Base-by-base conservation (phyloP, 768 basidiomycete species). In the Hirschioporus abietinus region DNA sequence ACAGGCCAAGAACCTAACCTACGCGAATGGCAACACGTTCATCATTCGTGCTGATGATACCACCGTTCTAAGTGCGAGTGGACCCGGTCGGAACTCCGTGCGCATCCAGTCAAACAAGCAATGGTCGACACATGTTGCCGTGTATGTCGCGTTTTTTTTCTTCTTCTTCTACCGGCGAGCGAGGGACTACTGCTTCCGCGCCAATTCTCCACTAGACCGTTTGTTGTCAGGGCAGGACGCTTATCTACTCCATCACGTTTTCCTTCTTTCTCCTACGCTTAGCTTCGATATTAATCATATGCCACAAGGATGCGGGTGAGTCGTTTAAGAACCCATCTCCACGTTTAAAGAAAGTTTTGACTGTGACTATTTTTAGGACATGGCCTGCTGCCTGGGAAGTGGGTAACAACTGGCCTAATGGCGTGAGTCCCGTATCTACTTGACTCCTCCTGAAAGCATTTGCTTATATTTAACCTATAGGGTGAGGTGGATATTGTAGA, bases 331-430 rank as follows among this genome's bases (percentile, higher is more conserved):
- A 18, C 57, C 66, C 62, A 63, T 61, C 26, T 35, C 36, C 8
- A 36, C 18, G 60, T 52, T 60, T 70, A 52, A 52, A 20, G 30
- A 30, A 52, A 63, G n/a, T 42, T 18, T 30, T 65, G 35, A 64
- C 58, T 18, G 36, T 63, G 66, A 64, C 23, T 63, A 24, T 35
- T 36, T 60, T 63, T 65, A 71, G 71, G 26, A 80, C 79, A 24
- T 86, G 85, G 85, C 85, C 87, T 7, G 86, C 86, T 10, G 71
- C 83, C n/a, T 87, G 86, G 86, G 84, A 84, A 57, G 75, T 79
- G 18, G 83, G 78, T 36, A 68, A 72, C 6, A 75, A 77, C 64
- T 89, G 87, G 87, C 87, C 86, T 1, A 73, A 77, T 64, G 67
- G 70, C 74, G 84, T 74, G 73, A 61, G 74, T 68, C 3, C 24